Conservation (phyloP, 139 green algal species). For the Haematococcus lacustris region DNA sequence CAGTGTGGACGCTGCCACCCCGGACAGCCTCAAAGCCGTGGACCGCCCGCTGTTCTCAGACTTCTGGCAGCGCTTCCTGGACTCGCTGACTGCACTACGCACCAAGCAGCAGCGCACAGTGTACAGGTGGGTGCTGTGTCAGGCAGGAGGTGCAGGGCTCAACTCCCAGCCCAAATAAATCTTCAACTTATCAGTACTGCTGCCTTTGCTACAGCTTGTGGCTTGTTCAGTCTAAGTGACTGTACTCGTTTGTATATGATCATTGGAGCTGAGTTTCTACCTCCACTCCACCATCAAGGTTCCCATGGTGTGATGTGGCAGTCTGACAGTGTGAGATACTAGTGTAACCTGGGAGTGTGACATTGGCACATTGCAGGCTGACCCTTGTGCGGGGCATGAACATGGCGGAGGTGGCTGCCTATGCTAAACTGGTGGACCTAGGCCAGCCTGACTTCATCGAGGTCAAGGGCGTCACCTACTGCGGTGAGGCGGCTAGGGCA, state of each 20-base stretch:
- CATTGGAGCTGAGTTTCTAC: too few species aligned
- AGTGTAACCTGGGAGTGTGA: not conserved
- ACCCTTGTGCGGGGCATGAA: slow-evolving; percentile 80
- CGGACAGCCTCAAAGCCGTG: slow-evolving; percentile 72
- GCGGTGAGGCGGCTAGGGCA: slow-evolving; percentile 48
- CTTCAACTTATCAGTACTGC: too few species aligned
- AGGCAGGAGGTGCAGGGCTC: too few species aligned
- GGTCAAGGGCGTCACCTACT: slow-evolving; percentile 74
- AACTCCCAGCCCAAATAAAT: too few species aligned
- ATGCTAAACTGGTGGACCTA: slow-evolving; percentile 47
- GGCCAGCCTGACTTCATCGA: slow-evolving; percentile 80
- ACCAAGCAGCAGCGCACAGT: slow-evolving; percentile 71
- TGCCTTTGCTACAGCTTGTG: too few species aligned
- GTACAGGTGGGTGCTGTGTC: slow-evolving; percentile 55
- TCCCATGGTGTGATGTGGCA: too few species aligned
- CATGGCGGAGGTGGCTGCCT: slow-evolving; percentile 59
- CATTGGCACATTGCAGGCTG: slow-evolving; percentile 33
- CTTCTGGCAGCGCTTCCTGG: slow-evolving; percentile 74
- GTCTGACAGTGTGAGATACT: not conserved
- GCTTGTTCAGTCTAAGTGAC: too few species aligned
- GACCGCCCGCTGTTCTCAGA: slow-evolving; percentile 75
- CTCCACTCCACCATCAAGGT: too few species aligned
- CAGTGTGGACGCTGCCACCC: slow-evolving; percentile 73
- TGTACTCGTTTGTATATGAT: too few species aligned
- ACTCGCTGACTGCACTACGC: slow-evolving; percentile 48